Conservation (phyloP, 164 flowering plant genomes). For the Houttuynia cordata region DNA sequence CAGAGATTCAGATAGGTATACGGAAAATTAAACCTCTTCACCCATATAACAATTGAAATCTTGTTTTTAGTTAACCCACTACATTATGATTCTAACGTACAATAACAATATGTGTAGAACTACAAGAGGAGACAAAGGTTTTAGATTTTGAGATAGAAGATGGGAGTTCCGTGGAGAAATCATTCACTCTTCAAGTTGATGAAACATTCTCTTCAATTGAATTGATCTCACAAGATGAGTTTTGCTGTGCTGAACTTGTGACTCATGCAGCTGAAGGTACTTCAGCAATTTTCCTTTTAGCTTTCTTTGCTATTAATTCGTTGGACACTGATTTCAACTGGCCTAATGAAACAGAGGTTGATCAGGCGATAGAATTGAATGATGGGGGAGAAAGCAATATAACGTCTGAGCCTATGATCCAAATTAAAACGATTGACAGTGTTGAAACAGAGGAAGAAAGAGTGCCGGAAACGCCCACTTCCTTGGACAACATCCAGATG, state of each 20-base stretch:
- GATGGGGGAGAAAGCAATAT: constrained; percentile 12
- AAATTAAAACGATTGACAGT: constrained; percentile 11
- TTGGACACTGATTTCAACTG: not conserved
- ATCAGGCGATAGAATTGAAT: constrained; percentile 18
- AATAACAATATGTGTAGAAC: constrained; percentile 10
- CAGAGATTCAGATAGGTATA: constrained; percentile 17
- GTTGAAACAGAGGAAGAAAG: constrained; percentile 45
- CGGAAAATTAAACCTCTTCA: constrained; percentile 17
- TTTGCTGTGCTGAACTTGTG: constrained; percentile 5
- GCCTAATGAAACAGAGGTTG: constrained; percentile 9
- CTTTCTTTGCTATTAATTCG: not conserved
- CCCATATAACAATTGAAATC: not conserved
- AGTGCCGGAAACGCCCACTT: constrained; percentile 46
- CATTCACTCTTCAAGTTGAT: constrained; percentile 29
- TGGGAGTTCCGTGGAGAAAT: constrained; percentile 34
- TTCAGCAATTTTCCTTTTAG: not conserved
- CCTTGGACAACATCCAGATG: constrained; percentile 22
- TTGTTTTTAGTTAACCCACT: not conserved
- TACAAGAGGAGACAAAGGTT: constrained; percentile 17
- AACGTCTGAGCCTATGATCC: not conserved
- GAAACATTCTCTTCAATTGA: constrained; percentile 14
- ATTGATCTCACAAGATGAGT: constrained; percentile 11
- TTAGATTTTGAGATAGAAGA: constrained; percentile 20
- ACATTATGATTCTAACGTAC: not conserved
- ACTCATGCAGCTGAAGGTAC: constrained; percentile 28